A percentile compares a stretch with the other conserved stretches of the same genome.
Evolutionary conservation across 129 eudicot genomes (phyloP).

Genomic region (Artemisia tridentata): DNA sequence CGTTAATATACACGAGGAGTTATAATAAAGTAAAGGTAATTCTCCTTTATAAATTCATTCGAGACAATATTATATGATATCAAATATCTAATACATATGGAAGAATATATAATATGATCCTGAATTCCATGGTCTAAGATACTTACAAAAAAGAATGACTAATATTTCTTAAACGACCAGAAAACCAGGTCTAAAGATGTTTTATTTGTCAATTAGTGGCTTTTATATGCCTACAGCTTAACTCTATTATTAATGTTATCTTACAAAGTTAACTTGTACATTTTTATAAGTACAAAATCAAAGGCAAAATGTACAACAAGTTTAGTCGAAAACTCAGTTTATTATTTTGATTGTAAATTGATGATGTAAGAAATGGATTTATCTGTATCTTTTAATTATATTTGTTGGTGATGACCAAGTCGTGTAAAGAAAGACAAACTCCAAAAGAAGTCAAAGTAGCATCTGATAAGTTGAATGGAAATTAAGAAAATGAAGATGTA

Average conservation of each 20-base stretch:
- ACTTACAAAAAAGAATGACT: background rate
- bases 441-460: slow-evolving; percentile 21
- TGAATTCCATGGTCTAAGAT: background rate
- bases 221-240: background rate
- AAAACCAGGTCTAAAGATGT: background rate
- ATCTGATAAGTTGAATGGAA: slow-evolving; percentile 14
- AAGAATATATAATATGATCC: background rate
- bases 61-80: background rate
- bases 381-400: background rate
- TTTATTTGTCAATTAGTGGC: background rate
- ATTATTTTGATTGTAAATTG: background rate
- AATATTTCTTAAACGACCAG: background rate
- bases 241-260: too few relatives aligned
- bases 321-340: background rate
- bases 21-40: slow-evolving; percentile 9
- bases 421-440: slow-evolving; percentile 18
- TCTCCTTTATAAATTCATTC: background rate
- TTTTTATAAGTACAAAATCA: too few relatives aligned
- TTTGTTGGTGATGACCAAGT: slow-evolving; percentile 27
- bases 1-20: slow-evolving; percentile 10
- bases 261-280: too few relatives aligned
- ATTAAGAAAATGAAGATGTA: slow-evolving; percentile 23
- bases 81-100: background rate
- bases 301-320: too few relatives aligned
- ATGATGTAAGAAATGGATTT: background rate